Evolutionary conservation across 2,329 filamentous ascomycete species (phyloP).

Genomic region (Mycosphaerella sp.): DNA sequence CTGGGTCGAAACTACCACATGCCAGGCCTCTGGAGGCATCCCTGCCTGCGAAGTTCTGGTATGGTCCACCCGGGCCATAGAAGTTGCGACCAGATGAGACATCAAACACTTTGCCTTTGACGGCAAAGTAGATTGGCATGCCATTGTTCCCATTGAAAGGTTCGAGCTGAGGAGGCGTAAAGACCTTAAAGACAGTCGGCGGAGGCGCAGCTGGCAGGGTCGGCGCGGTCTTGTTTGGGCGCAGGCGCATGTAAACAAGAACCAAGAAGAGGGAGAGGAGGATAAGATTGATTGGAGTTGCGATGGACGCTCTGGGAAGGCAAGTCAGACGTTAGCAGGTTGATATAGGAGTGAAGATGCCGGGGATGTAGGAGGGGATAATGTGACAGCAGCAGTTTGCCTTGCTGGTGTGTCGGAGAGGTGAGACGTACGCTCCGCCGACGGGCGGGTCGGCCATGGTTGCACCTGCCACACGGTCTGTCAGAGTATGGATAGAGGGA

Average conservation of each 20-base stretch:
- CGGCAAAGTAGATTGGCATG: conserved; percentile 78
- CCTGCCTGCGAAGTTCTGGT: conserved; percentile 90
- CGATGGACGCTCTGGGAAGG: conserved; percentile 45
- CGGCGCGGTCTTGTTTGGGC: conserved; percentile 43
- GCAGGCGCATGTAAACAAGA: conserved; percentile 54
- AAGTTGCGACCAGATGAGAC: conserved; percentile 82
- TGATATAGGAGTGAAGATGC: too few relatives aligned
- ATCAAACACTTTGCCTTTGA: conserved; percentile 86
- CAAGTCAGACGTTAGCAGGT: background rate
- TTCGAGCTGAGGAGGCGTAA: conserved; percentile 73
- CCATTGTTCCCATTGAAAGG: conserved; percentile 73
- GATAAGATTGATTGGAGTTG: conserved; percentile 56
- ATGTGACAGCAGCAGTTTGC: conserved; percentile 4
- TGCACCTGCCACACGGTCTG: conserved; percentile 7
- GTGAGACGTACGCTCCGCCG: conserved; percentile 13
- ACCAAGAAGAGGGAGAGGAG: conserved; percentile 53
- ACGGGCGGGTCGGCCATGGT: conserved; percentile 8
- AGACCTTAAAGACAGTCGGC: conserved; percentile 80
- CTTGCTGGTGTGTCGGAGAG: conserved; percentile 9
- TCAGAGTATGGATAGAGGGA: background rate
- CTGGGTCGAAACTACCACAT: conserved; percentile 85
- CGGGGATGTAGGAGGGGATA: too few relatives aligned
- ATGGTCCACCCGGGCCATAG: conserved; percentile 91
- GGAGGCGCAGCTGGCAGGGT: conserved; percentile 51
- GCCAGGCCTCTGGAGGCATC: conserved; percentile 86